Percentiles rank a stretch among this genome's conserved stretches.
phyloP scores from a whole-genome alignment of 2,329 filamentous ascomycete species.

The Penicillium verrucosum region DNA sequence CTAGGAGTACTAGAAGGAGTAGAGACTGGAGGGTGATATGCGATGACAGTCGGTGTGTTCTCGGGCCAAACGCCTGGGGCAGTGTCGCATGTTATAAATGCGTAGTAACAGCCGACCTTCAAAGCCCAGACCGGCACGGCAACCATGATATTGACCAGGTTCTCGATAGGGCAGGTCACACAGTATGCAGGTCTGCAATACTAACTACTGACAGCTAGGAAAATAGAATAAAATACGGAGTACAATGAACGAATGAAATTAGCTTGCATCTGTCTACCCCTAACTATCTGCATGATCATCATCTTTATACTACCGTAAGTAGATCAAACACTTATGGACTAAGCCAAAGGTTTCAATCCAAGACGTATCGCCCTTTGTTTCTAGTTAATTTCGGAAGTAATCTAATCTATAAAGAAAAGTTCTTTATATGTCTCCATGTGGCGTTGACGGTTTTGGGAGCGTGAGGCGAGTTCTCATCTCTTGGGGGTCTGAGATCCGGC shows the following conservation, averaged over 20 bases:
- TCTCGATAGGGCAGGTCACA: conserved; percentile 9
- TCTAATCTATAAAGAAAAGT: background rate
- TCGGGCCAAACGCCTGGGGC: conserved; percentile 29
- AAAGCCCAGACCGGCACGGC: conserved; percentile 21
- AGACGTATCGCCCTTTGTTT: conserved; percentile 15
- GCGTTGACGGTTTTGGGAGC: background rate
- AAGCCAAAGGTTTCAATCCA: background rate
- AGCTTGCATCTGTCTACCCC: conserved; percentile 3
- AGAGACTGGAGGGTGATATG: conserved; percentile 8
- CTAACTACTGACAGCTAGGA: conserved; percentile 6
- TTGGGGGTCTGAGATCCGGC: background rate
- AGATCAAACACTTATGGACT: background rate
- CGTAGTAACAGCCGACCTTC: conserved; percentile 28
- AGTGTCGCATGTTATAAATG: conserved; percentile 33
- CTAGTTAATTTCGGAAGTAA: background rate
- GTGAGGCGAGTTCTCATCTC: background rate
- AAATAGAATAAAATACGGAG: conserved; percentile 3
- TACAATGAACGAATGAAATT: conserved; percentile 9
- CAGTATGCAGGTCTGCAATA: conserved; percentile 13
- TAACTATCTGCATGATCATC: conserved; percentile 3
- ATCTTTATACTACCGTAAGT: conserved; percentile 6
- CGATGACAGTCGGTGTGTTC: conserved; percentile 23
- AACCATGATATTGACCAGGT: conserved; percentile 23
- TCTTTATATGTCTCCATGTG: background rate
- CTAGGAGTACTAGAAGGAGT: conserved; percentile 11